A percentile compares a stretch with the other conserved stretches of the same genome.
These are phyloP conservation scores for Exophiala alcalophila DNA, from an alignment of 2,329 filamentous ascomycete species.

Conservation along the genomic window DNA sequence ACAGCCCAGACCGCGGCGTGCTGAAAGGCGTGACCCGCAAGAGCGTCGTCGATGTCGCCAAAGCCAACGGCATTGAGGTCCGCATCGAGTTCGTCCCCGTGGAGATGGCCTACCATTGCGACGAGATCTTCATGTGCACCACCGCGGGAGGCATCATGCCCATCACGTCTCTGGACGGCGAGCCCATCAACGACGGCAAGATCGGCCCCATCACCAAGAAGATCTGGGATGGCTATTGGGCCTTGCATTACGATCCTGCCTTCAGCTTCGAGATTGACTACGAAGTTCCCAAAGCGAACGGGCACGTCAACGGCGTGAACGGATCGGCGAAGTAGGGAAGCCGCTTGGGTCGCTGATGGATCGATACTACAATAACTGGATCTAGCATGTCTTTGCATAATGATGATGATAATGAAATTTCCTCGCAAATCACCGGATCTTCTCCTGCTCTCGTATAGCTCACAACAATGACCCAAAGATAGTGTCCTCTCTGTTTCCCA, in stretches of 20 bases:
- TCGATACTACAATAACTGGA: too few species aligned
- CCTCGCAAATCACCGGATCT: too few species aligned
- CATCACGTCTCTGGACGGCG: conserved; percentile 48
- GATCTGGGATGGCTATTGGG: conserved; percentile 54
- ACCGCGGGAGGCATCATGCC: conserved; percentile 56
- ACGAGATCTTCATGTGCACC: conserved; percentile 55
- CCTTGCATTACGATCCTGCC: conserved; percentile 43
- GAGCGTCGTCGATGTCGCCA: conserved; percentile 48
- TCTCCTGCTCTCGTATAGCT: too few species aligned
- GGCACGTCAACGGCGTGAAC: conserved; percentile 4
- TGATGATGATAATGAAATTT: too few species aligned
- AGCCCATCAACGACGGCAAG: conserved; percentile 42
- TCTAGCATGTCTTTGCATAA: too few species aligned
- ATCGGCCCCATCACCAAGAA: conserved; percentile 47
- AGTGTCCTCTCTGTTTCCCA: too few species aligned
- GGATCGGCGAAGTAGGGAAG: background rate
- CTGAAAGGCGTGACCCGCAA: conserved; percentile 50
- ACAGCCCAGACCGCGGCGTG: conserved; percentile 49
- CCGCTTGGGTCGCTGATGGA: too few species aligned
- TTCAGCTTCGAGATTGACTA: conserved; percentile 36
- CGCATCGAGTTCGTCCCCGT: conserved; percentile 45
- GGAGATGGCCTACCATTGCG: conserved; percentile 41
- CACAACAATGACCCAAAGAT: too few species aligned
- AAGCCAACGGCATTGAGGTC: conserved; percentile 35
- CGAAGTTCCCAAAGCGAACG: conserved; percentile 5